Base-by-base conservation (phyloP, 352 stramenopile genomes). In the Globisporangium megalacanthum region DNA sequence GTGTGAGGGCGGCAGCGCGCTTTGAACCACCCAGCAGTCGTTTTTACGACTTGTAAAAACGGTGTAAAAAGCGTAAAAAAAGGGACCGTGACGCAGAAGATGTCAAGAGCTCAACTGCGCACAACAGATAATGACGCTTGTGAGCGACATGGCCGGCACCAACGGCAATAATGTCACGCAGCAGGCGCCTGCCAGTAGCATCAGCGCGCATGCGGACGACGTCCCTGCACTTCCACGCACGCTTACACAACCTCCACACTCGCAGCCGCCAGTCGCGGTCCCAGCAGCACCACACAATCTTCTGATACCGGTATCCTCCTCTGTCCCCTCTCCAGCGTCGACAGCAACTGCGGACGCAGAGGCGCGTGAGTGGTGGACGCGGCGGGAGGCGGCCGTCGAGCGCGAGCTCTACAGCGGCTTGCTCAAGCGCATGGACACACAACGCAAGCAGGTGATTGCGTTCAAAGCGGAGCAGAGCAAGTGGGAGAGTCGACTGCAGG, bases 391-490 rank as follows among this genome's bases (percentile, higher is more conserved):
- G 14, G 64, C 71, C 20, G 75, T 69, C 22, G 77, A 85, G 64
- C 71, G 77, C 50, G 77, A 87, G 49, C 58, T 85, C 46, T 55
- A 73, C 39, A 52, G 52, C n/a, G 64, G 52, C 20, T 61, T 93
- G 48, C 79, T 87, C 52, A 82, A 79, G 41, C 79, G 79, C 19
- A 79, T 93, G 68, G 81, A 90, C 46, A 73, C 74, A 35, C 83
- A 92, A 60, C 73, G 77, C 17, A 70, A 72, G 49, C 79, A 93
- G 65, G 71, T 91, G 17, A 69, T 85, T 46, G 77, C 83, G 55
- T 90, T 91, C 66, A 89, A 91, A 66, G 75, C 73, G 49, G 77
- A 93, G 64, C 80, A 91, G 53, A 82, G 68, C 75, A 93, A 93
- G 53, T 91, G 77, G 80, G 79, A 93, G 56, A 79, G 89, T 37